A percentile compares a stretch with the other conserved stretches of the same genome.
phyloP scores from a whole-genome alignment of 805 yeast genomes.

The Candida adriatica region DNA sequence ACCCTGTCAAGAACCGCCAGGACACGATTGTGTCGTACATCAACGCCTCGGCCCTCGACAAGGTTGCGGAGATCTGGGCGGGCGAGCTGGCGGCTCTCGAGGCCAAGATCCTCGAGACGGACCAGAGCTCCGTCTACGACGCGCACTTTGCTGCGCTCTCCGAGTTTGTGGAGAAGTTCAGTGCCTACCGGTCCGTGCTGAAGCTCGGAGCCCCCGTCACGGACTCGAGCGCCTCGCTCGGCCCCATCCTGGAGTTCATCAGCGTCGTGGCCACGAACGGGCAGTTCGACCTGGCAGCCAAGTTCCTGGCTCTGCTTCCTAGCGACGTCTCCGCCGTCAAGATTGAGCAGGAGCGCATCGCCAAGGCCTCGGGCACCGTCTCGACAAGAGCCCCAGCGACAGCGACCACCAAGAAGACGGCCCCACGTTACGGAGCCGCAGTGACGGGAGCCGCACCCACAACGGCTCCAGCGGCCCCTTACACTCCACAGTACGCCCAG shows the following conservation, averaged over 20 bases:
- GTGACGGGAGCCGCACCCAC: slow-evolving; percentile 5
- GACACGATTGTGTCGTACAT: slow-evolving; percentile 73
- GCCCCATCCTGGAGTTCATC: slow-evolving; percentile 74
- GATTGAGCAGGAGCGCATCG: slow-evolving; percentile 72
- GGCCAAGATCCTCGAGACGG: slow-evolving; percentile 30
- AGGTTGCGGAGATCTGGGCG: slow-evolving; percentile 78
- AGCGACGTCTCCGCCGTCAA: slow-evolving; percentile 63
- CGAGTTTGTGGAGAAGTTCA: slow-evolving; percentile 76
- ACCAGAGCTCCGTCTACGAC: slow-evolving; percentile 56
- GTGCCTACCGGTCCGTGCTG: slow-evolving; percentile 57
- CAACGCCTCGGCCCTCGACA: slow-evolving; percentile 76
- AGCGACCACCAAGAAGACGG: slow-evolving; percentile 7
- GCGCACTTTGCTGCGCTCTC: slow-evolving; percentile 80
- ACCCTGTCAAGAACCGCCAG: slow-evolving; percentile 47
- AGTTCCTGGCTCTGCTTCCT: slow-evolving; percentile 66
- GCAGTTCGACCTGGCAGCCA: slow-evolving; percentile 72
- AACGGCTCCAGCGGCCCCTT: slow-evolving; percentile 14
- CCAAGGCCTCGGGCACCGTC: slow-evolving; percentile 49
- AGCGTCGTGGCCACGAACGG: slow-evolving; percentile 76
- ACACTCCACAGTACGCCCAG: slow-evolving; percentile 8
- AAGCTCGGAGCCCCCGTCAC: slow-evolving; percentile 24
- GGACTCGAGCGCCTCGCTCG: slow-evolving; percentile 26
- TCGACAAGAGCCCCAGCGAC: slow-evolving; percentile 16
- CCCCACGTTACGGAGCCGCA: slow-evolving; percentile 15
- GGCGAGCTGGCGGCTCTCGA: slow-evolving; percentile 54